phyloP scores from a whole-genome alignment of 2,329 filamentous ascomycete genomes.

The Ophiocordyceps robertsii region DNA sequence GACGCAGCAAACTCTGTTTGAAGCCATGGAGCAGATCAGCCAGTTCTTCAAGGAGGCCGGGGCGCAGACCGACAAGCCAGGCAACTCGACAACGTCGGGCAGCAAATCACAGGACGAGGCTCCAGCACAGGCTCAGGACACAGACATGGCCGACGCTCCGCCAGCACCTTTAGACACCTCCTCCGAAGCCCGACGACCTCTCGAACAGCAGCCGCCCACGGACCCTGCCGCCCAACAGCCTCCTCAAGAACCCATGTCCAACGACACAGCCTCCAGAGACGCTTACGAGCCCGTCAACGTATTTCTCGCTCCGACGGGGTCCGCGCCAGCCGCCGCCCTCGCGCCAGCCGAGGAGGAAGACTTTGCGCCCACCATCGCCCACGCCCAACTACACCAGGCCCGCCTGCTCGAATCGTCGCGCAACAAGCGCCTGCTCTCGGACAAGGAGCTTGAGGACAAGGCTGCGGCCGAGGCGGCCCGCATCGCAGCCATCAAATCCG shows the following conservation, averaged over 20 bases:
- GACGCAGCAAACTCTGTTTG: conserved; percentile 67
- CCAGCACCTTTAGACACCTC: neutral
- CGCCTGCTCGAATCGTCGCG: conserved; percentile 46
- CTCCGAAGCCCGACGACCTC: neutral
- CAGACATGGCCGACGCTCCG: conserved; percentile 10
- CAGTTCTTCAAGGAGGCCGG: conserved; percentile 53
- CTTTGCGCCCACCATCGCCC: conserved; percentile 62
- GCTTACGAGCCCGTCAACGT: conserved; percentile 47
- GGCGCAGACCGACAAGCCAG: conserved; percentile 2
- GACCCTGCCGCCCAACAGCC: conserved; percentile 7
- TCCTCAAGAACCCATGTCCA: conserved; percentile 1
- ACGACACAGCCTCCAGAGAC: conserved; percentile 10
- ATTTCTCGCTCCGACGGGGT: conserved; percentile 63
- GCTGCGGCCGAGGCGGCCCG: conserved; percentile 52
- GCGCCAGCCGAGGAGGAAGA: conserved; percentile 56
- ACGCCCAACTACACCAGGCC: conserved; percentile 62
- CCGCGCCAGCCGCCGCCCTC: conserved; percentile 63
- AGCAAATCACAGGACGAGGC: conserved; percentile 4
- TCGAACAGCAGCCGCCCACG: neutral
- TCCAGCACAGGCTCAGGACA: conserved; percentile 7
- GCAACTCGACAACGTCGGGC: conserved; percentile 1
- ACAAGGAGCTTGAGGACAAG: conserved; percentile 64
- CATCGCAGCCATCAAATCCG: conserved; percentile 50
- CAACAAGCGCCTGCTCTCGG: conserved; percentile 69
- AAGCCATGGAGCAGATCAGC: conserved; percentile 72